Percentiles rank a stretch among this genome's conserved stretches.
Conservation (phyloP, 805 yeast species). For the Saturnispora besseyi region DNA sequence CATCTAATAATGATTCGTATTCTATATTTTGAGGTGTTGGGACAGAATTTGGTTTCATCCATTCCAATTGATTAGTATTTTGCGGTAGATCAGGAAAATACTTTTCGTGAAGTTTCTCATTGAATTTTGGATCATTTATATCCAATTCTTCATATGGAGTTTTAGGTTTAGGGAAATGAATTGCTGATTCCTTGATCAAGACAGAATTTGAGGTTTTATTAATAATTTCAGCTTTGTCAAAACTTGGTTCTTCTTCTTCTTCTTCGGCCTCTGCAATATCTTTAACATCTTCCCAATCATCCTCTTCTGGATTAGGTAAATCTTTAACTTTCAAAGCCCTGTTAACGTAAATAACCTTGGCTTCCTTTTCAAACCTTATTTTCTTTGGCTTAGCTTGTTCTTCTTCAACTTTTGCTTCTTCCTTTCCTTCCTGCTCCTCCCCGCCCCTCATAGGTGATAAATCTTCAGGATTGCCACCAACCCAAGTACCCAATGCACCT, state of each 20-base stretch:
- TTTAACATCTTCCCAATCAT: slow-evolving; percentile 43
- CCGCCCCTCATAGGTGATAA: slow-evolving; percentile 14
- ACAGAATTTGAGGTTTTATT: slow-evolving; percentile 29
- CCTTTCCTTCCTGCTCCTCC: background rate
- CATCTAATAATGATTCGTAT: slow-evolving; percentile 49
- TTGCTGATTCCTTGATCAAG: slow-evolving; percentile 29
- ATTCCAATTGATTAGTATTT: slow-evolving; percentile 71
- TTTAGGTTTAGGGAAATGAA: slow-evolving; percentile 60
- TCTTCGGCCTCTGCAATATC: slow-evolving; percentile 36
- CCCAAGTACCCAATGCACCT: slow-evolving; percentile 28
- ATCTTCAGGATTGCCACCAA: slow-evolving; percentile 28
- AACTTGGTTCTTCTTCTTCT: slow-evolving; percentile 32
- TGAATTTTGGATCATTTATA: slow-evolving; percentile 68
- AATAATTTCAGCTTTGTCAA: slow-evolving; percentile 32
- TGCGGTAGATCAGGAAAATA: slow-evolving; percentile 86
- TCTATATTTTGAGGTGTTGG: slow-evolving; percentile 34
- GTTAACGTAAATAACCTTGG: slow-evolving; percentile 25
- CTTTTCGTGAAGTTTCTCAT: slow-evolving; percentile 69
- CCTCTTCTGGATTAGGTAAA: slow-evolving; percentile 15
- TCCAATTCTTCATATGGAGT: slow-evolving; percentile 33
- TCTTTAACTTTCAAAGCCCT: slow-evolving; percentile 7
- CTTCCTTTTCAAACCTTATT: slow-evolving; percentile 26
- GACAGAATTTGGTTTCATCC: slow-evolving; percentile 68
- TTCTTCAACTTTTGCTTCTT: background rate
- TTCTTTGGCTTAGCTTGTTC: slow-evolving; percentile 16